These are phyloP conservation scores for Pilatotrama ljubarskyi DNA, from an alignment of 768 basidiomycete species.

Conservation along the genomic window DNA sequence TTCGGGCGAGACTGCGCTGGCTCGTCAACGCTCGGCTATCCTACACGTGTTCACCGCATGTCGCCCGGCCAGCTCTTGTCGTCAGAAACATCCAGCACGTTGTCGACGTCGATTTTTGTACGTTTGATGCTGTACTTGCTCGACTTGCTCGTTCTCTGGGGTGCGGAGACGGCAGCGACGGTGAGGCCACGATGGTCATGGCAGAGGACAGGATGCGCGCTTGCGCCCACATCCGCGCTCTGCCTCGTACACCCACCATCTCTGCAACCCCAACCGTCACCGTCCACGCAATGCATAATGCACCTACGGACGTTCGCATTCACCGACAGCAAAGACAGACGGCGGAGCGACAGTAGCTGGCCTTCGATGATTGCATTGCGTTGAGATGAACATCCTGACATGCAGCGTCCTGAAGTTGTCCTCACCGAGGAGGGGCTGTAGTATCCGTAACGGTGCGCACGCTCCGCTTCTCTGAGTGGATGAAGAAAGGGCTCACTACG, in stretches of 20 bases:
- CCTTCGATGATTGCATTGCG: too few species aligned
- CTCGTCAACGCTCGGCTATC: constrained; percentile 16
- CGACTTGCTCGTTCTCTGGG: background rate
- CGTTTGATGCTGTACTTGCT: background rate
- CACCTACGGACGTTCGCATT: too few species aligned
- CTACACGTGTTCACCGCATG: constrained; percentile 27
- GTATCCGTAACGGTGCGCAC: too few species aligned
- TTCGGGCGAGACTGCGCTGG: constrained; percentile 9
- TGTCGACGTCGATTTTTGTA: constrained; percentile 11
- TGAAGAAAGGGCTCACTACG: too few species aligned
- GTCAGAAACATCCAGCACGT: constrained; percentile 19
- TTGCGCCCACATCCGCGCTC: background rate
- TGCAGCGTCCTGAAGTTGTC: too few species aligned
- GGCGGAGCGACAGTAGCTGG: too few species aligned
- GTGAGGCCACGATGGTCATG: background rate
- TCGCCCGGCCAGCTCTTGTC: constrained; percentile 8
- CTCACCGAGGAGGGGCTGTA: too few species aligned
- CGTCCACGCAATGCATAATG: too few species aligned
- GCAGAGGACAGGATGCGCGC: background rate
- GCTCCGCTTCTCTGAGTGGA: too few species aligned
- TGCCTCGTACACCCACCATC: background rate
- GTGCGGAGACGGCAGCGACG: background rate
- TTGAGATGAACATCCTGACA: too few species aligned
- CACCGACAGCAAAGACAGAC: too few species aligned
- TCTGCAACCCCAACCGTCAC: background rate